Evolutionary conservation across 108 stramenopile species (phyloP).

Genomic region (Nannochloropsis oceanica): DNA sequence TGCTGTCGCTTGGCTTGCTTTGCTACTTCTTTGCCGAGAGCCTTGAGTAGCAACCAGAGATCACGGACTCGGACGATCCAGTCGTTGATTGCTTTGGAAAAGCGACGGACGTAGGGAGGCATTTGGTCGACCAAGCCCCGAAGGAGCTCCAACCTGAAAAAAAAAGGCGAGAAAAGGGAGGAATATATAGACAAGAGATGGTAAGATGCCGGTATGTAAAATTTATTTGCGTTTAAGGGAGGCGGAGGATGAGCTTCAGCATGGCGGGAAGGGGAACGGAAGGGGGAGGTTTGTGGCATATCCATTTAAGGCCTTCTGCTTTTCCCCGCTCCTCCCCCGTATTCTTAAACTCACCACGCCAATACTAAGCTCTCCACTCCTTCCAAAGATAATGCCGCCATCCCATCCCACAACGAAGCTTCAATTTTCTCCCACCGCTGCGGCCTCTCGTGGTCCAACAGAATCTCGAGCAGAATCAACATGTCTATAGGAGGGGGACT

Average conservation of each 20-base stretch:
- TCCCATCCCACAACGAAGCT: background rate
- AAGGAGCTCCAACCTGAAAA: background rate
- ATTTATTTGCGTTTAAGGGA: background rate
- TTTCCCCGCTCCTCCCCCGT: background rate
- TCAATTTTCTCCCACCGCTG: background rate
- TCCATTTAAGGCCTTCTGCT: background rate
- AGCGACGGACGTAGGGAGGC: background rate
- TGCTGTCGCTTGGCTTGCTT: background rate
- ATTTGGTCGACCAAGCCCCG: background rate
- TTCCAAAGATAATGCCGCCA: background rate
- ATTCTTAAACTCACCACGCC: background rate
- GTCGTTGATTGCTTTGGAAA: background rate
- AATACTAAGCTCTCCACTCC: background rate
- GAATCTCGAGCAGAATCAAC: background rate
- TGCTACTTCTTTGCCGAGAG: background rate
- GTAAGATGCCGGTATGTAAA: background rate
- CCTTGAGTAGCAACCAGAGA: background rate
- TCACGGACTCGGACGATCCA: background rate
- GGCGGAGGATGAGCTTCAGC: too few relatives aligned
- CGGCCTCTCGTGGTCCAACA: background rate
- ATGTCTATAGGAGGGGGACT: background rate
- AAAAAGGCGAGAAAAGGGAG: too few relatives aligned
- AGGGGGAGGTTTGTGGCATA: too few relatives aligned
- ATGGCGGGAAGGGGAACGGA: too few relatives aligned
- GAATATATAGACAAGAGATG: background rate